These are phyloP conservation scores for Neonectria magnoliae DNA, from an alignment of 2,329 filamentous ascomycete species.

Conservation along the genomic window DNA sequence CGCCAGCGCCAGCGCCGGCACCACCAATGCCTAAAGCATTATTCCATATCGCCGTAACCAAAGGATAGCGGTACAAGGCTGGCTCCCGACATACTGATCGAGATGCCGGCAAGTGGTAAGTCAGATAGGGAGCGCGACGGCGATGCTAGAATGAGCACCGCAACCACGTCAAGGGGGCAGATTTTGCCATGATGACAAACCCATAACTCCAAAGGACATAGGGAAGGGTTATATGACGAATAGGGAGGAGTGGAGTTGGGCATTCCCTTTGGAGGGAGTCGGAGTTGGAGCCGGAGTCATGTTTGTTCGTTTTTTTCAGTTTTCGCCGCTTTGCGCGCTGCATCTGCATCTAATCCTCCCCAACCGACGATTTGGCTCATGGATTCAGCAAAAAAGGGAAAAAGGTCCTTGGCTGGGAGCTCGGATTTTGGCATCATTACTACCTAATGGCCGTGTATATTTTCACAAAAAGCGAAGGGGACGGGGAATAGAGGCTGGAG, in stretches of 20 bases:
- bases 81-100: conserved; percentile 4
- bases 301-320: conserved; percentile 45
- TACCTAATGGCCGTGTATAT: conserved; percentile 46
- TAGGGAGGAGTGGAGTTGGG: conserved; percentile 40
- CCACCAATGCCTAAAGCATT: conserved; percentile 58
- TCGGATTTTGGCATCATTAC: conserved; percentile 44
- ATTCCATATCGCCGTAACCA: conserved; percentile 18
- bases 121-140: not conserved
- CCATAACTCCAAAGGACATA: conserved; percentile 11
- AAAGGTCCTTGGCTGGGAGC: conserved; percentile 42
- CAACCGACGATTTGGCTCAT: conserved; percentile 40
- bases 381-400: conserved; percentile 40
- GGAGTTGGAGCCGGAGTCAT: conserved; percentile 48
- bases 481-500: conserved; percentile 36
- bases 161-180: not conserved
- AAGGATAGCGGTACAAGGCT: conserved; percentile 10
- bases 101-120: conserved; percentile 9
- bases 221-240: conserved; percentile 19
- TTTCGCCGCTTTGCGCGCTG: conserved; percentile 45
- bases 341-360: conserved; percentile 45
- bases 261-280: conserved; percentile 43
- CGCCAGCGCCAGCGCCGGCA: not conserved
- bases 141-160: not conserved
- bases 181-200: conserved; percentile 12
- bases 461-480: conserved; percentile 41